These are phyloP conservation scores for Fraxinus excelsior DNA, from an alignment of 257 asterid genomes.

Conservation along the genomic window DNA sequence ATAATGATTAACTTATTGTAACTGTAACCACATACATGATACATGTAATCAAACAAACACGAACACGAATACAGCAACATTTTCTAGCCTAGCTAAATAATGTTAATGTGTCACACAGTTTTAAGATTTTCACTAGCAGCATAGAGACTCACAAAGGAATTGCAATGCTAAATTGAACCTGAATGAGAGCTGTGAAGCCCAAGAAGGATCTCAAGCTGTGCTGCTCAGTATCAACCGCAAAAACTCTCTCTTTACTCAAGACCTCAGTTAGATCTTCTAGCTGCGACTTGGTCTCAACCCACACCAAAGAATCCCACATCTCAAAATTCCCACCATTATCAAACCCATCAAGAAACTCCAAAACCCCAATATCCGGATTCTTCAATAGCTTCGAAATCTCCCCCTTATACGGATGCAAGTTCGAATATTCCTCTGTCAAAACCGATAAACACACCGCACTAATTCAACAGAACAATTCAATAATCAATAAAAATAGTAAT, in stretches of 20 bases:
- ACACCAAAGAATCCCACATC: slow-evolving; percentile 50
- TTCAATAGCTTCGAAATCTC: slow-evolving; percentile 62
- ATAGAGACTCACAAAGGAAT: neutral
- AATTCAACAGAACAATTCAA: slow-evolving; percentile 3
- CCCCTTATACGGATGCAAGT: slow-evolving; percentile 75
- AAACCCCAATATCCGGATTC: slow-evolving; percentile 44
- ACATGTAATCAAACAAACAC: neutral
- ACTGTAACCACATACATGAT: too few relatives aligned
- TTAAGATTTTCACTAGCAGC: neutral
- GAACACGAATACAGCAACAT: neutral
- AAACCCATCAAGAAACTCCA: slow-evolving; percentile 46
- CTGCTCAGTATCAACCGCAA: slow-evolving; percentile 94
- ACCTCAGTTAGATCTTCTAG: slow-evolving; percentile 60
- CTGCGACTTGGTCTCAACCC: slow-evolving; percentile 67
- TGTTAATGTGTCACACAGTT: neutral
- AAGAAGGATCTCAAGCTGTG: slow-evolving; percentile 83
- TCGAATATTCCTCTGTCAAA: slow-evolving; percentile 46
- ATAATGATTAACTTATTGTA: neutral
- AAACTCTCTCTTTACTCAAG: slow-evolving; percentile 65
- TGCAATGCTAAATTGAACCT: slow-evolving; percentile 48
- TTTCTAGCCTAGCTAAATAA: neutral
- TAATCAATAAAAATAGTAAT: neutral
- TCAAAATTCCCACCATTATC: slow-evolving; percentile 27
- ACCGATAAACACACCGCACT: neutral
- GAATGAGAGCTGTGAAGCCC: slow-evolving; percentile 89